Percentiles rank a stretch among this genome's conserved stretches.
Conservation (phyloP, 352 stramenopile genomes). For the Aphanomyces astaci region DNA sequence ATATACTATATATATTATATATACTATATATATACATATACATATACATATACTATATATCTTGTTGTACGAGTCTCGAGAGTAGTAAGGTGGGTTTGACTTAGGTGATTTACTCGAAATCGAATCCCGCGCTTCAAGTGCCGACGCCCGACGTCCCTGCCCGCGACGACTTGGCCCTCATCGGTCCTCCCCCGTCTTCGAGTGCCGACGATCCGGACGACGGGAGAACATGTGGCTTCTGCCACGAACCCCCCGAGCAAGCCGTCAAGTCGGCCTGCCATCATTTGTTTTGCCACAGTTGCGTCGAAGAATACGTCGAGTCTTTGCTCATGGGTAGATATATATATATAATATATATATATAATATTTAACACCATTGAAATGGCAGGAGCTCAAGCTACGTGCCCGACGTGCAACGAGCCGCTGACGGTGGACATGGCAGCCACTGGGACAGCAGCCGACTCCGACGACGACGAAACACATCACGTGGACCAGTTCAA, state of each 20-base stretch:
- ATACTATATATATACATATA: too few species aligned
- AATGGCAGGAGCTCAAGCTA: constrained; percentile 38
- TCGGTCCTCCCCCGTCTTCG: constrained; percentile 24
- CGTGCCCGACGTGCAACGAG: constrained; percentile 74
- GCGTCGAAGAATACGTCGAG: constrained; percentile 71
- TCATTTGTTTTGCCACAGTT: constrained; percentile 88
- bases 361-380: too few species aligned
- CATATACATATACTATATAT: too few species aligned
- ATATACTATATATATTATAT: too few species aligned
- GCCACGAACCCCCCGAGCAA: constrained; percentile 88
- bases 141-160: constrained; percentile 29
- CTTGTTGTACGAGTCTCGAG: too few species aligned
- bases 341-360: too few species aligned
- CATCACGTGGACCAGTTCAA: background rate
- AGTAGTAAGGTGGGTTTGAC: too few species aligned
- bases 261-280: constrained; percentile 83
- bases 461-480: background rate
- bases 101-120: constrained; percentile 80
- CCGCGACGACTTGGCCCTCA: constrained; percentile 52
- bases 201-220: constrained; percentile 25
- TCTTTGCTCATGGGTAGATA: constrained; percentile 41
- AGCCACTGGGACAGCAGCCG: constrained; percentile 2
- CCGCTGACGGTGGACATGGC: constrained; percentile 81
- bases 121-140: constrained; percentile 67
- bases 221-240: constrained; percentile 81